A percentile compares a stretch with the other conserved stretches of the same genome.
Conservation (phyloP, 805 yeast species). For the Myxozyma melibiosi region DNA sequence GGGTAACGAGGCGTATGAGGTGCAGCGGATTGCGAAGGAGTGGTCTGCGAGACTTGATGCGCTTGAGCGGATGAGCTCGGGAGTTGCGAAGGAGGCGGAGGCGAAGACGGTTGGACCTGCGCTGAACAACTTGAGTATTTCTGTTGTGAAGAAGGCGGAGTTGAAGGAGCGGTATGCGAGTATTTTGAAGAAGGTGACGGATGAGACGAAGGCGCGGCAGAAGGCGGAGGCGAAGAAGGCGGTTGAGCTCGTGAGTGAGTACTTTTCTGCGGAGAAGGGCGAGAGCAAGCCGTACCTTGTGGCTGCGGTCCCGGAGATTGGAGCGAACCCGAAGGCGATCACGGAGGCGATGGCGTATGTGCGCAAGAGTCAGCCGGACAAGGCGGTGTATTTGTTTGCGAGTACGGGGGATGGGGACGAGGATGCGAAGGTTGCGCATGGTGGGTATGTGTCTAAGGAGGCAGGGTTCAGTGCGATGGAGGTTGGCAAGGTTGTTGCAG, state of each 20-base stretch:
- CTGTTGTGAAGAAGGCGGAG: slow-evolving; percentile 76
- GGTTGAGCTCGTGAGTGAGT: slow-evolving; percentile 70
- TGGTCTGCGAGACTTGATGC: slow-evolving; percentile 63
- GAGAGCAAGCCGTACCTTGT: slow-evolving; percentile 60
- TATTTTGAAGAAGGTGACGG: slow-evolving; percentile 84
- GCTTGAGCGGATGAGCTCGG: slow-evolving; percentile 66
- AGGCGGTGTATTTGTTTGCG: slow-evolving; percentile 77
- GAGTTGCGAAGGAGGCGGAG: slow-evolving; percentile 75
- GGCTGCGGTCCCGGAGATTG: slow-evolving; percentile 62
- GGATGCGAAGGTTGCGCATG: slow-evolving; percentile 84
- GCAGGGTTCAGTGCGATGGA: slow-evolving; percentile 72
- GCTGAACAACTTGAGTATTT: slow-evolving; percentile 78
- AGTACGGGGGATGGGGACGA: slow-evolving; percentile 50
- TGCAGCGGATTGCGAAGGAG: slow-evolving; percentile 79
- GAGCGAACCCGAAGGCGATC: slow-evolving; percentile 89
- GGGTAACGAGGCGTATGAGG: slow-evolving; percentile 86
- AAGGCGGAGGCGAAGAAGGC: slow-evolving; percentile 85
- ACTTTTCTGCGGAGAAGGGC: slow-evolving; percentile 48
- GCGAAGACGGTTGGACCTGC: slow-evolving; percentile 83
- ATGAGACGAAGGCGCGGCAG: slow-evolving; percentile 82
- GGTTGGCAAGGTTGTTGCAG: slow-evolving; percentile 70
- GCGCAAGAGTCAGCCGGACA: slow-evolving; percentile 72
- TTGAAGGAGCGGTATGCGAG: slow-evolving; percentile 72
- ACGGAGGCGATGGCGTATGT: slow-evolving; percentile 87
- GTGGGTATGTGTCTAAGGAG: slow-evolving; percentile 77